phyloP scores from a whole-genome alignment of 345 rosid species.

The Sisymbrium irio region DNA sequence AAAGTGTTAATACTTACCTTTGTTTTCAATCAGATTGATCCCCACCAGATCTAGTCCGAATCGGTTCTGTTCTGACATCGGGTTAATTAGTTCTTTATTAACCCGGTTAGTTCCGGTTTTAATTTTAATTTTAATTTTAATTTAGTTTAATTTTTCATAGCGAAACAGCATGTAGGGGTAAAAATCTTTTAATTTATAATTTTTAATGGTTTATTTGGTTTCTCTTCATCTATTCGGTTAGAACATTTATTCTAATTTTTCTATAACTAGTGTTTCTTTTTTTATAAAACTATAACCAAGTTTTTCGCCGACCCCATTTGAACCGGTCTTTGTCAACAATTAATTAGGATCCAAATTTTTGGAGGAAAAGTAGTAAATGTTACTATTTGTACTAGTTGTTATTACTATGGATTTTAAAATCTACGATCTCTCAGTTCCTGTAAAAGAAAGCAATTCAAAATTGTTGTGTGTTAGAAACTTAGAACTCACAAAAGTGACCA shows the following conservation, averaged over 20 bases:
- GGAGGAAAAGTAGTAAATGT: slow-evolving; percentile 13
- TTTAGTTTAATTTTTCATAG: neutral
- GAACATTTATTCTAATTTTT: neutral
- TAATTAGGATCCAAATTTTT: slow-evolving; percentile 16
- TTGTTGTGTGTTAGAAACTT: too few species aligned
- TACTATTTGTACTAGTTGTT: slow-evolving; percentile 1
- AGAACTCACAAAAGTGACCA: neutral
- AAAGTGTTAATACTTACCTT: neutral
- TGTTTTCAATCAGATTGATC: neutral
- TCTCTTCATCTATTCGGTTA: neutral
- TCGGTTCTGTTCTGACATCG: neutral
- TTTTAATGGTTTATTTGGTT: neutral
- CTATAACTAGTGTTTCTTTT: neutral
- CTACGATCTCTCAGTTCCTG: neutral
- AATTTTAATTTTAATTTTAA: neutral
- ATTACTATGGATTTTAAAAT: neutral
- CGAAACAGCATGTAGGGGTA: neutral
- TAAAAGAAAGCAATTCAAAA: neutral
- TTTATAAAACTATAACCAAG: neutral
- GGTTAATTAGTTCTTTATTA: neutral
- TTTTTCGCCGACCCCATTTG: slow-evolving; percentile 22
- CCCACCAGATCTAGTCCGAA: neutral
- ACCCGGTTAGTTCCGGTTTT: neutral
- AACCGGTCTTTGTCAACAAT: slow-evolving; percentile 26
- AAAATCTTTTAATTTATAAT: neutral